Evolutionary conservation across 2,329 filamentous ascomycete species (phyloP).

Genomic region (Sarocladium kiliense): DNA sequence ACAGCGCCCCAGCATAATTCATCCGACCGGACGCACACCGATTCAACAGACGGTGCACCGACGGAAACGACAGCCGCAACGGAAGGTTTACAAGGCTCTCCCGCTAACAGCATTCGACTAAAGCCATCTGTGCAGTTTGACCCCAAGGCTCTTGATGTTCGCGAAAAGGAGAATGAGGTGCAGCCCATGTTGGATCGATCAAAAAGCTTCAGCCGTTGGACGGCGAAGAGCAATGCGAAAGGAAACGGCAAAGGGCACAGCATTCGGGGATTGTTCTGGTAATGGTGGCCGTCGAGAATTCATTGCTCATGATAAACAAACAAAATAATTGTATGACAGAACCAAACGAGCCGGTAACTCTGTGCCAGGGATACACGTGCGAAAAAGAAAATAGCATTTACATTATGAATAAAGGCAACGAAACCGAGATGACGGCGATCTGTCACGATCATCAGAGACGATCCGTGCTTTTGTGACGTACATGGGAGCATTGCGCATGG

Average conservation of each 20-base stretch:
- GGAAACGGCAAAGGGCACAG: conserved; percentile 33
- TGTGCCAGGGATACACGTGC: not conserved
- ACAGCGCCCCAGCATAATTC: not conserved
- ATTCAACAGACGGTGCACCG: not conserved
- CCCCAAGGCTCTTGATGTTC: not conserved
- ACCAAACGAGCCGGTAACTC: too few relatives aligned
- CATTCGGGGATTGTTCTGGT: conserved; percentile 41
- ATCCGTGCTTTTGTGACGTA: not conserved
- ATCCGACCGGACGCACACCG: not conserved
- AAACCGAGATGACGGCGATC: not conserved
- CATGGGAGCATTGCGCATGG: not conserved
- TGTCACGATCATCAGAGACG: not conserved
- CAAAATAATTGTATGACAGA: too few relatives aligned
- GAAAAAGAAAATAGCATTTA: not conserved
- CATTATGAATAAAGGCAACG: not conserved
- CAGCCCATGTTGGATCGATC: not conserved
- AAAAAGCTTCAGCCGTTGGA: conserved; percentile 30
- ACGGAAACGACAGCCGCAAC: not conserved
- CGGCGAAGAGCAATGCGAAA: conserved; percentile 29
- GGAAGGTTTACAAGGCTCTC: not conserved
- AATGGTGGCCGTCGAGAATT: not conserved
- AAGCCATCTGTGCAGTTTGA: not conserved
- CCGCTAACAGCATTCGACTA: not conserved
- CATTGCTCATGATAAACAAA: not conserved
- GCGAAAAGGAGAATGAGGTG: not conserved